Evolutionary conservation across 148 eudicot species (phyloP).

Genomic region (Polygonum aviculare): DNA sequence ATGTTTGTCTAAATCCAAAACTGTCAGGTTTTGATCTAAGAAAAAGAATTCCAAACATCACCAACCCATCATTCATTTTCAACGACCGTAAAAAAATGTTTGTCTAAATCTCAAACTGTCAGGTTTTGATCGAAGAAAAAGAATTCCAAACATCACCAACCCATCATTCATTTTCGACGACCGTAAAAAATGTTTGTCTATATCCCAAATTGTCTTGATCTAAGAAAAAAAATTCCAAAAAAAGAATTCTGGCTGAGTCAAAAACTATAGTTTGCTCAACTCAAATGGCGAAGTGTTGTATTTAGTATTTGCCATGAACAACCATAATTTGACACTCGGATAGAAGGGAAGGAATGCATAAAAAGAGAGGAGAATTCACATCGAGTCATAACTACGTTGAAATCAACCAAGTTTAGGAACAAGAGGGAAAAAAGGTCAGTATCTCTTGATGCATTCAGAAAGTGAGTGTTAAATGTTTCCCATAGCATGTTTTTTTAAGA

Average conservation of each 20-base stretch:
- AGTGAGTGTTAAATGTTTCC: not conserved
- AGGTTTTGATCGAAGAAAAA: conserved; percentile 2
- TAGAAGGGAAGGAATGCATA: not conserved
- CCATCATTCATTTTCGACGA: too few relatives aligned
- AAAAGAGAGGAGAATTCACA: not conserved
- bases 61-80: not conserved
- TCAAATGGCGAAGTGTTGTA: not conserved
- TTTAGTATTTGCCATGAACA: not conserved
- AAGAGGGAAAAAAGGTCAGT: too few relatives aligned
- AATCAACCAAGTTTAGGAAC: too few relatives aligned
- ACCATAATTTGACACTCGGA: not conserved
- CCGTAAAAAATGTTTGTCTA: too few relatives aligned
- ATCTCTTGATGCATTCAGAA: too few relatives aligned
- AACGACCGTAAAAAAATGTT: conserved; percentile 8
- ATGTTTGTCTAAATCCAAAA: conserved; percentile 5
- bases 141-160: too few relatives aligned
- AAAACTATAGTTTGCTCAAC: not conserved
- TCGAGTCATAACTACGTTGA: not conserved
- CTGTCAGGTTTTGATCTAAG: conserved; percentile 6
- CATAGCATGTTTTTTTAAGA: not conserved
- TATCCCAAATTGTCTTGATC: too few relatives aligned
- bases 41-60: not conserved
- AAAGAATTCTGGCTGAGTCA: not conserved
- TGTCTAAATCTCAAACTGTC: conserved; percentile 7
- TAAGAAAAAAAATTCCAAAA: not conserved